phyloP scores from a whole-genome alignment of 148 eudicot species.

The Linanthus parryae region DNA sequence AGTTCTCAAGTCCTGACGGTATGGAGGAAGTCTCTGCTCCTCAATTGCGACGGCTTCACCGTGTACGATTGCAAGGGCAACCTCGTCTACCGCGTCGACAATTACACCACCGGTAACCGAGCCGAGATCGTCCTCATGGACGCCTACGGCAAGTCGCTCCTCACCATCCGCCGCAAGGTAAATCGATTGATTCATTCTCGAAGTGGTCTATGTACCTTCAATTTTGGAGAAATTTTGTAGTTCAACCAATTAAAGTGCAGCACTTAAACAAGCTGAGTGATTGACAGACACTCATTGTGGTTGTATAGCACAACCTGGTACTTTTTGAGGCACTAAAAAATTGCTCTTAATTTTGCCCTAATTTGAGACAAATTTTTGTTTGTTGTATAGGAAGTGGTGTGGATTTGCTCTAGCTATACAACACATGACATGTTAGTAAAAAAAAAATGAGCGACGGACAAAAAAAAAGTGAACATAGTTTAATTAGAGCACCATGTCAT shows the following conservation, averaged over 20 bases:
- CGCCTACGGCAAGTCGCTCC: constrained; percentile 54
- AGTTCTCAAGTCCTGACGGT: constrained; percentile 37
- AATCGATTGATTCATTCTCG: neutral
- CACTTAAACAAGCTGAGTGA: too few species aligned
- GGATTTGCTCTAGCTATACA: too few species aligned
- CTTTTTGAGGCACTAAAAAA: too few species aligned
- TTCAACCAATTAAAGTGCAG: neutral
- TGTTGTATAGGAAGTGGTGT: too few species aligned
- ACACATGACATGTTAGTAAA: too few species aligned
- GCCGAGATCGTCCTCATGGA: constrained; percentile 62
- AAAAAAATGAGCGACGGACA: too few species aligned
- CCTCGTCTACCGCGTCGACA: constrained; percentile 69
- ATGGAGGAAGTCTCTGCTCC: constrained; percentile 66
- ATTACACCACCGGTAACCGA: constrained; percentile 34
- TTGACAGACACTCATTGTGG: too few species aligned
- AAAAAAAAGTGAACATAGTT: too few species aligned
- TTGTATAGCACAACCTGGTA: too few species aligned
- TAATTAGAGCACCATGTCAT: too few species aligned
- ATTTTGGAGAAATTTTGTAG: neutral
- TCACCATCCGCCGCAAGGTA: constrained; percentile 87
- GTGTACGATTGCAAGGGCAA: constrained; percentile 59
- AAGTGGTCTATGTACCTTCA: neutral
- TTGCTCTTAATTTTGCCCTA: too few species aligned
- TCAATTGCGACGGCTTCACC: constrained; percentile 71
- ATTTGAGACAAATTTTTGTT: too few species aligned